Base-by-base conservation (phyloP, 805 yeast species). In the Metschnikowia similis region DNA sequence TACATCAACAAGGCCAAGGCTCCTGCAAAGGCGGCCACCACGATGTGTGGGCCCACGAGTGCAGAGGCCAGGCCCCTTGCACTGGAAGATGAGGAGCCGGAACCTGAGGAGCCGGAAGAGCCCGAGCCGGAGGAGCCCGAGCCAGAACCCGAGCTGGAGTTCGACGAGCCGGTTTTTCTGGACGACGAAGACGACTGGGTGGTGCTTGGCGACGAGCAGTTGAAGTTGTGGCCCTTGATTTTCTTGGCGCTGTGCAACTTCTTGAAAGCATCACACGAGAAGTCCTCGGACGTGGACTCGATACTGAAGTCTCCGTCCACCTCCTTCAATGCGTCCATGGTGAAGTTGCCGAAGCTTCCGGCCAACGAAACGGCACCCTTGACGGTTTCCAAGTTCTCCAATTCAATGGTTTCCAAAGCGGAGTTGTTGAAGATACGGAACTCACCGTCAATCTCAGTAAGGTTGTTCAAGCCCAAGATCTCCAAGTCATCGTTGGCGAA, bases 161-260 rank as follows among this genome's bases (percentile, higher is more conserved):
- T 38, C 13, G 62, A 41, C 14, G 52, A 40, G 35, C 49, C 34
- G 13, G 53, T 42, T 14, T 53, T 46, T 7, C 51, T 39, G 8
- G 56, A 35, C 32, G 47, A 43, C 47, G 60, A 52, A 30, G 64
- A 50, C 31, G 58, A 45, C 17, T 56, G 37, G 14, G 65, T 49
- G 43, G 63, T 61, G 41, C 62, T 48, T 41, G 73, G 72, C 35
- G 72, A 60, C 21, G 71, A 56, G 63, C 77, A 73, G 58, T 63
- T 66, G 64, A 61, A 72, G 69, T 72, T 72, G 66, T 73, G 75
- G 48, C 77, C 77, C 61, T 70, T 66, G 54, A 72, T 71, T 56
- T 64, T 66, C 47, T 63, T 60, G 44, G 48, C 51, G 40, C 58
- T 49, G 54, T 65, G 64, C 60, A 68, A 69, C 53, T 61, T 57